Base-by-base conservation (phyloP, 108 stramenopile species). In the Nitzschia sp. region DNA sequence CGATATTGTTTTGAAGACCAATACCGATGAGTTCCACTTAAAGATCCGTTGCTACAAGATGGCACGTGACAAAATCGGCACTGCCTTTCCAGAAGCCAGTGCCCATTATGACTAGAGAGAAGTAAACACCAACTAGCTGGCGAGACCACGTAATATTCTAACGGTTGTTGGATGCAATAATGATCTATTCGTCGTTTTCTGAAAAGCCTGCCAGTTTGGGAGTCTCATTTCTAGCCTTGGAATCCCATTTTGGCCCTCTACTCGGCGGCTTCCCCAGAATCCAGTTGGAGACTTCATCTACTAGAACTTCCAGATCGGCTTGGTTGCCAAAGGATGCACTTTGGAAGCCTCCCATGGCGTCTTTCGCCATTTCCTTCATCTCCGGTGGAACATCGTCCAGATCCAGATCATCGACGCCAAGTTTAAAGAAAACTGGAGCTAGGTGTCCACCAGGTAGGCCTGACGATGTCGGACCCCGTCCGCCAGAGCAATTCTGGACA, bases 301-400 rank as follows among this genome's bases (percentile, higher is more conserved):
- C 85, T 59, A 87, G 59, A 27, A 17, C 63, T 27, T 82, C 48
- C 53, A 94, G 69, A 19, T 67, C 72, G 13, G 70, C 79, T 62
- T 86, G 85, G 63, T 88, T 74, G 1, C 92, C 92, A 75, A 89
- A 94, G 1, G 89, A 85, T 42, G 84, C 85, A 47, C 86, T 83
- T 59, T 89, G 80, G 58, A 91, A 84, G 29, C 92, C 92, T 21
- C 85, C 89, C 30, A 78, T 66, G 19, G 81, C 84, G 31, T 85
- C 75, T 54, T 62, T 76, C n/a, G 88, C 92, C 71, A 94, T 80
- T n/a, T 74, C 77, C 56, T 72, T 70, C 15, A 84, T 78, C 62
- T 85, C 86, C 21, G 76, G 54, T 24, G 89, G 84, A 4, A 57
- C 11, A 56, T 72, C 66, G n/a, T 70, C 72, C 29, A 49, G 29